phyloP scores from a whole-genome alignment of 83 land plant species.

The Diphasiastrum complanatum region DNA sequence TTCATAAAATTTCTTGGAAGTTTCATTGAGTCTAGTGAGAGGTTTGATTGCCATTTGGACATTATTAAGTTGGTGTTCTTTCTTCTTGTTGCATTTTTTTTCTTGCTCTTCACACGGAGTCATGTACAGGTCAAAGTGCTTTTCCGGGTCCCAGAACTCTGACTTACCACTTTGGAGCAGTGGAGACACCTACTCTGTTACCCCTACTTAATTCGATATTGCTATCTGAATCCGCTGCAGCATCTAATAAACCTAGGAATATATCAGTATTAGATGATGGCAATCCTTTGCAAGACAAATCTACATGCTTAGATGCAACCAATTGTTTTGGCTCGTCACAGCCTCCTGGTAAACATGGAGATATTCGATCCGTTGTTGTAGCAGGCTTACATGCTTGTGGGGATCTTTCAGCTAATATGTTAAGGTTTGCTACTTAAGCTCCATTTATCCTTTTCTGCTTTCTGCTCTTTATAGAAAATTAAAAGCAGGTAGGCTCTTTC shows the following conservation, averaged over 20 bases:
- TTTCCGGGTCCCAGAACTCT: constrained; percentile 15
- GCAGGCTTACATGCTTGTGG: constrained; percentile 97
- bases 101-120: not conserved
- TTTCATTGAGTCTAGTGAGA: not conserved
- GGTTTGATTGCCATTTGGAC: not conserved
- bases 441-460: constrained; percentile 2
- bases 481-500: too few relatives aligned
- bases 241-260: not conserved
- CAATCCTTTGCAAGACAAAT: not conserved
- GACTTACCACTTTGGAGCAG: constrained; percentile 18
- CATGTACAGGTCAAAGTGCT: not conserved
- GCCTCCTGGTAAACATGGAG: not conserved
- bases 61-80: not conserved
- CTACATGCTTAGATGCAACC: not conserved
- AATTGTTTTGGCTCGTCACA: not conserved
- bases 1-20: not conserved
- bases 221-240: not conserved
- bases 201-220: constrained; percentile 9
- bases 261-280: not conserved
- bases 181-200: constrained; percentile 11
- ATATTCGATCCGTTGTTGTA: constrained; percentile 37
- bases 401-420: constrained; percentile 86
- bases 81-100: not conserved
- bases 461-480: too few relatives aligned
- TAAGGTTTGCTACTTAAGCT: constrained; percentile 39